These are phyloP conservation scores for Blastomyces gilchristii DNA, from an alignment of 2,329 filamentous ascomycete species.

Conservation along the genomic window DNA sequence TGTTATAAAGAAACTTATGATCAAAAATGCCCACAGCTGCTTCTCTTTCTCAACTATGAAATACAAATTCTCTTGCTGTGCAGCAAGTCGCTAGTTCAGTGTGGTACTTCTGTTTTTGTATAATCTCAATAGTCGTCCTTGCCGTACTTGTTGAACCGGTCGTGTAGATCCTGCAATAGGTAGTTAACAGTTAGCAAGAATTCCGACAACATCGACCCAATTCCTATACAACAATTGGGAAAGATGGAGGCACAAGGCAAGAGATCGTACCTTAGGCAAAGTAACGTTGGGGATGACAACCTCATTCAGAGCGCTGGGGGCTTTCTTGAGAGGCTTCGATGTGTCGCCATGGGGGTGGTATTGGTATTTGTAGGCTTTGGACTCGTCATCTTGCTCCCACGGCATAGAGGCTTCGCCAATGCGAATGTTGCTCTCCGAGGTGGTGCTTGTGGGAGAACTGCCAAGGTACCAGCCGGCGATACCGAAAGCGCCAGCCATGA, in stretches of 20 bases:
- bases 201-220: not conserved
- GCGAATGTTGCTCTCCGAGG: conserved; percentile 67
- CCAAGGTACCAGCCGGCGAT: conserved; percentile 75
- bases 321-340: conserved; percentile 66
- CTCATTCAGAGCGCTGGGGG: conserved; percentile 88
- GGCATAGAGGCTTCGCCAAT: conserved; percentile 74
- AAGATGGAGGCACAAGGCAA: conserved; percentile 3
- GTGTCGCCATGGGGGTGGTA: conserved; percentile 80
- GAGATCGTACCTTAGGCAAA: conserved; percentile 63
- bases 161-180: conserved; percentile 63
- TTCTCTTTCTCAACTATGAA: not conserved
- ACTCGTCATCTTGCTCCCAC: conserved; percentile 68
- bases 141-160: conserved; percentile 99
- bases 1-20: not conserved
- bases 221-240: not conserved
- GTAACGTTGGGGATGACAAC: conserved; percentile 91
- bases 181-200: not conserved
- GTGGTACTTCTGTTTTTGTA: not conserved
- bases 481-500: conserved; percentile 82
- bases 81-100: conserved; percentile 9
- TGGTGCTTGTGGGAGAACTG: conserved; percentile 72
- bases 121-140: conserved; percentile 63
- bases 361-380: conserved; percentile 53
- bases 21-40: not conserved
- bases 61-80: conserved; percentile 1